Percentiles rank a stretch among this genome's conserved stretches.
Conservation (phyloP, 331 rosid genomes). For the Pyrus hybrid region DNA sequence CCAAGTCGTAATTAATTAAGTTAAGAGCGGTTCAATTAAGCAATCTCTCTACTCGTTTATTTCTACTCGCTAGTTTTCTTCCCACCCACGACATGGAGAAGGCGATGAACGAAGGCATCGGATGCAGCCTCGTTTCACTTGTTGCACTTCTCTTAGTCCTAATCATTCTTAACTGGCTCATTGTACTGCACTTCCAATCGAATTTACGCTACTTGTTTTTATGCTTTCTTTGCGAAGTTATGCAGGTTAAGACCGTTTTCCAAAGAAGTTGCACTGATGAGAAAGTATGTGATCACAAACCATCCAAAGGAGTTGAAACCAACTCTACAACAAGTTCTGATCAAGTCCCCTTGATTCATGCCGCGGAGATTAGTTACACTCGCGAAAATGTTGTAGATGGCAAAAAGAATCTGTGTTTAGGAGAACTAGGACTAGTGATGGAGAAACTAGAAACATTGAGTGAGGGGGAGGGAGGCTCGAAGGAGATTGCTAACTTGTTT, state of each 20-base stretch:
- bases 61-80: not conserved
- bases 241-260: not conserved
- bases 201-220: not conserved
- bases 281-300: not conserved
- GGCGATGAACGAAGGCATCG: not conserved
- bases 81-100: not conserved
- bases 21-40: not conserved
- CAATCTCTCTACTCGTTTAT: not conserved
- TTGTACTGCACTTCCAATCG: not conserved
- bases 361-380: not conserved
- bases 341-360: not conserved
- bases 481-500: conserved; percentile 15
- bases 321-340: not conserved
- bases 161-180: not conserved
- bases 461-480: not conserved
- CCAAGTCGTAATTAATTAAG: not conserved
- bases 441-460: conserved; percentile 5
- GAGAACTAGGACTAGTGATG: conserved; percentile 18
- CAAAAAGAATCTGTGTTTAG: conserved; percentile 1
- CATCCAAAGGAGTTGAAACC: not conserved
- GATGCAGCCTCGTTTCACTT: not conserved
- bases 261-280: not conserved
- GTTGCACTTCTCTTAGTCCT: not conserved
- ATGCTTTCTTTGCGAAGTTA: not conserved
- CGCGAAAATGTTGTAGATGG: not conserved